phyloP scores from a whole-genome alignment of 2,329 filamentous ascomycete genomes.

The Ophiostoma himal-ulmi region DNA sequence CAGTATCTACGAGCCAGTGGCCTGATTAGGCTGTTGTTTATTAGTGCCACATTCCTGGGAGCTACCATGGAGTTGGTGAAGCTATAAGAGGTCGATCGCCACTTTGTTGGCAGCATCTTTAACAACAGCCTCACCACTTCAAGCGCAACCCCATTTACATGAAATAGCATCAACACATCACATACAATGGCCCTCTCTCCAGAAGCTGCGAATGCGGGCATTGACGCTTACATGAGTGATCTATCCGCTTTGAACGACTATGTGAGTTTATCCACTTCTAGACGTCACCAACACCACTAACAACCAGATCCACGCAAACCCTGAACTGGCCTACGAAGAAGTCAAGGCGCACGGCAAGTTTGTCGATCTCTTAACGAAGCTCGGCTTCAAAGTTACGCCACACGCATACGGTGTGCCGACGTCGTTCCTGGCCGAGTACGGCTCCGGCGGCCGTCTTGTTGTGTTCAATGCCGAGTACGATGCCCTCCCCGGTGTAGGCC shows the following conservation, averaged over 20 bases:
- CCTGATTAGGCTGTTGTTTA: neutral
- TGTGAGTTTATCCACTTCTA: neutral
- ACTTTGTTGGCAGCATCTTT: neutral
- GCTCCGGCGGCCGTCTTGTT: constrained; percentile 23
- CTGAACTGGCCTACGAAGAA: constrained; percentile 48
- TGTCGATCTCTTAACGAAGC: constrained; percentile 38
- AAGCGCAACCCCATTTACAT: neutral
- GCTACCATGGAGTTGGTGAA: neutral
- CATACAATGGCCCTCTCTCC: constrained; percentile 9
- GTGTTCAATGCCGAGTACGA: constrained; percentile 30
- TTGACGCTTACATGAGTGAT: constrained; percentile 17
- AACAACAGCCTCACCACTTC: neutral
- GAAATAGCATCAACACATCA: neutral
- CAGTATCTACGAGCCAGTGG: neutral
- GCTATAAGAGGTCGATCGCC: neutral
- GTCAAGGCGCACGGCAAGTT: constrained; percentile 46
- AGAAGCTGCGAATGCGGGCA: constrained; percentile 6
- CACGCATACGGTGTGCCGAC: constrained; percentile 48
- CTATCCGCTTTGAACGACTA: constrained; percentile 17
- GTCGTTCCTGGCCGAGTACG: constrained; percentile 40
- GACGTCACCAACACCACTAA: neutral
- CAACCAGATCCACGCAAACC: constrained; percentile 36
- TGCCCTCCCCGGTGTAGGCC: constrained; percentile 36
- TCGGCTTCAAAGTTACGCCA: constrained; percentile 41
- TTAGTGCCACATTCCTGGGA: neutral